These are phyloP conservation scores for Tricholoma matsutake DNA, from an alignment of 768 basidiomycete species.

Conservation along the genomic window DNA sequence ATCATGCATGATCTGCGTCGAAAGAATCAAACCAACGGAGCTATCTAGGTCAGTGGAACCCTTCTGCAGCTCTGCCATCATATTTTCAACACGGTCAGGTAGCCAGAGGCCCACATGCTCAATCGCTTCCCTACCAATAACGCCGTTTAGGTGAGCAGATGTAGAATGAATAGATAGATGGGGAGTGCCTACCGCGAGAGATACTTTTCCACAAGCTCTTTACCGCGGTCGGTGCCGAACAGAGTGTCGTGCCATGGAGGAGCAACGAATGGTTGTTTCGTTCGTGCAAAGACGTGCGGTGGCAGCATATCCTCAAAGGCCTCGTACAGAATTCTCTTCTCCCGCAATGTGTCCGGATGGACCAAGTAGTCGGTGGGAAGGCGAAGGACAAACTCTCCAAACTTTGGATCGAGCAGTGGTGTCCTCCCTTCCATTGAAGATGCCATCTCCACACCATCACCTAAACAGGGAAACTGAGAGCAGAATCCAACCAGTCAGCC, in stretches of 20 bases:
- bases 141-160: neutral
- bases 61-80: neutral
- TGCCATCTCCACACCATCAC: neutral
- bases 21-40: neutral
- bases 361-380: neutral
- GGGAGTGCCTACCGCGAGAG: neutral
- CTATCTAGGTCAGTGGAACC: neutral
- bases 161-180: neutral
- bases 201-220: neutral
- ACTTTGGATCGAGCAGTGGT: neutral
- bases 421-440: neutral
- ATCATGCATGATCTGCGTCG: neutral
- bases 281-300: neutral
- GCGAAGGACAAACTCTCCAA: neutral
- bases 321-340: neutral
- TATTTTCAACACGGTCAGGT: neutral
- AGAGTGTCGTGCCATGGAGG: neutral
- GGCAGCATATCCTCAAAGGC: neutral
- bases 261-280: neutral
- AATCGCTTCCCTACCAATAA: neutral
- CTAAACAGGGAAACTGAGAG: neutral
- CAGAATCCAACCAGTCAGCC: neutral
- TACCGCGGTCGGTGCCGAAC: neutral
- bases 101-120: neutral
- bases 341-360: neutral